A percentile compares a stretch with the other conserved stretches of the same genome.
These are phyloP conservation scores for Amanita rimosa DNA, from an alignment of 768 basidiomycete species.

Conservation along the genomic window DNA sequence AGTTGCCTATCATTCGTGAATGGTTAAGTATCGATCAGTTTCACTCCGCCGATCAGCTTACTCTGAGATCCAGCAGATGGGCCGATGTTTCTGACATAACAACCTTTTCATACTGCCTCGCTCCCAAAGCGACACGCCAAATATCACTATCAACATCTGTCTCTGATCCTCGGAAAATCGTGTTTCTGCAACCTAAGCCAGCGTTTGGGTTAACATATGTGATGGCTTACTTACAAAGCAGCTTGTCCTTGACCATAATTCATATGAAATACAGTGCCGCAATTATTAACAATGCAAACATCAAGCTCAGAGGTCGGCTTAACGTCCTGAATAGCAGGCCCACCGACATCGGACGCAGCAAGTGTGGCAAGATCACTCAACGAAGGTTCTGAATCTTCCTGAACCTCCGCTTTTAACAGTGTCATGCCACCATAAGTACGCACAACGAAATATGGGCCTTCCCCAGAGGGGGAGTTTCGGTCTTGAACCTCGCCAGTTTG, in stretches of 20 bases:
- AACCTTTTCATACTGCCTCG: slow-evolving; percentile 25
- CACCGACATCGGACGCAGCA: slow-evolving; percentile 27
- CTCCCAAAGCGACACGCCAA: slow-evolving; percentile 38
- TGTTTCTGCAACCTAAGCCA: slow-evolving; percentile 4
- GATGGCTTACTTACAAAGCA: slow-evolving; percentile 25
- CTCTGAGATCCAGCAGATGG: slow-evolving; percentile 43
- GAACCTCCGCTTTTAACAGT: slow-evolving; percentile 6
- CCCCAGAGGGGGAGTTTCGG: background rate
- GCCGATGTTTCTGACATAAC: slow-evolving; percentile 35
- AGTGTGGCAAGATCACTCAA: slow-evolving; percentile 26
- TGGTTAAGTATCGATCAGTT: slow-evolving; percentile 2
- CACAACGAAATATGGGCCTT: slow-evolving; percentile 14
- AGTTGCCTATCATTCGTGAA: slow-evolving; percentile 18
- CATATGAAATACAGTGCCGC: slow-evolving; percentile 40
- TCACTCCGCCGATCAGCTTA: slow-evolving; percentile 18
- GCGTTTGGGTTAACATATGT: background rate
- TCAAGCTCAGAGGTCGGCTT: slow-evolving; percentile 23
- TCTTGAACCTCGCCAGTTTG: slow-evolving; percentile 4
- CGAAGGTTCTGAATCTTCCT: background rate
- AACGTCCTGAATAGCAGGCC: slow-evolving; percentile 34
- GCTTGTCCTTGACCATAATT: slow-evolving; percentile 23
- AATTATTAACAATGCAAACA: slow-evolving; percentile 34
- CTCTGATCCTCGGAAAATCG: slow-evolving; percentile 7
- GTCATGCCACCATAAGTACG: slow-evolving; percentile 16
- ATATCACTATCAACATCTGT: slow-evolving; percentile 23